Evolutionary conservation across 2,329 filamentous ascomycete genomes (phyloP).

Genomic region (Mycocentrospora acerina): DNA sequence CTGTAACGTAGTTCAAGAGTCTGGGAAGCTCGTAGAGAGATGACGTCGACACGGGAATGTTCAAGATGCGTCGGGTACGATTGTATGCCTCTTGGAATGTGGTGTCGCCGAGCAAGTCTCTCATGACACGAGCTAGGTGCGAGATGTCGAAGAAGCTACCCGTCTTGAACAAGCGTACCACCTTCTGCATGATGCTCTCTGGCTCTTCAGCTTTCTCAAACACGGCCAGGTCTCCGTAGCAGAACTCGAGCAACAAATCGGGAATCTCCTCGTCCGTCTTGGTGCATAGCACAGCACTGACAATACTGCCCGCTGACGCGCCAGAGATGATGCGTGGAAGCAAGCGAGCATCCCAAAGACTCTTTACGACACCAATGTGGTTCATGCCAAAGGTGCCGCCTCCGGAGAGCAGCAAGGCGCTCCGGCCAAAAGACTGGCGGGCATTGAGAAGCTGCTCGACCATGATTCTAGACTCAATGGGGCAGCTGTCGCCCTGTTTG

Average conservation of each 20-base stretch:
- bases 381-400: conserved; percentile 91
- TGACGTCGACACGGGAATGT: conserved; percentile 89
- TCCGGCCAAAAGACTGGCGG: conserved; percentile 81
- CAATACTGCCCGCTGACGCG: conserved; percentile 83
- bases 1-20: conserved; percentile 88
- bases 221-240: conserved; percentile 76
- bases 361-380: conserved; percentile 84
- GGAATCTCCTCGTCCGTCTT: conserved; percentile 78
- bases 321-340: conserved; percentile 86
- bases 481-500: conserved; percentile 50
- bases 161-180: conserved; percentile 74
- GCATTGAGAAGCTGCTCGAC: conserved; percentile 71
- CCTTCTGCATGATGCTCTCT: conserved; percentile 67
- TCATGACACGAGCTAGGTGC: conserved; percentile 80
- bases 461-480: conserved; percentile 60
- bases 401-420: conserved; percentile 78
- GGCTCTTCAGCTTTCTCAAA: conserved; percentile 66
- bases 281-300: conserved; percentile 77
- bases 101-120: conserved; percentile 76
- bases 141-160: conserved; percentile 84
- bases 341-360: conserved; percentile 71
- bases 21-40: conserved; percentile 84
- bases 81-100: conserved; percentile 97
- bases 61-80: conserved; percentile 85
- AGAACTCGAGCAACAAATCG: conserved; percentile 66